Base-by-base conservation (phyloP, 1,284 basidiomycete species). In the Hortiboletus rubellus region DNA sequence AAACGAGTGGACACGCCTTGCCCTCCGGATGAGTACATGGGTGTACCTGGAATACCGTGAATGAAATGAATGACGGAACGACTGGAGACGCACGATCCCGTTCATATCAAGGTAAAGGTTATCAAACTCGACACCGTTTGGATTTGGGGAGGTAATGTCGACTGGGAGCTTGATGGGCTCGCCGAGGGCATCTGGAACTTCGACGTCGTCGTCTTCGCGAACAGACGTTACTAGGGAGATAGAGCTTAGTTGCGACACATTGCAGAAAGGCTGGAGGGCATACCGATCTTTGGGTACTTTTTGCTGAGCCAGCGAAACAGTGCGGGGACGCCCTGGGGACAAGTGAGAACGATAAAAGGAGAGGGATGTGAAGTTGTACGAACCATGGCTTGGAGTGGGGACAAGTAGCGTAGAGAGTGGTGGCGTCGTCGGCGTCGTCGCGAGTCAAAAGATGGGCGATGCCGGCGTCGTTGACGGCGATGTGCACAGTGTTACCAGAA, bases 11-110 rank as follows among this genome's bases (percentile, higher is more conserved):
- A 67, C 79, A 51, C 57, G 85, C 91, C 81, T 92, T 94, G 66
- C 95, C 96, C 74, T 98, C 96, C 0, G 96, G 96, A 73, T 98
- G 96, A 0, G 96, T 98, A 85, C 96, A 98, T 7, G 96, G 96
- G 77, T 99, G 96, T 27, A 98, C 96, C 89, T 92, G 60, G 15
- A 46, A 44, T 1, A 34, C 22, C 3, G 17, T 48, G 34, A 42
- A 40, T 37, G 30, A 41, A 42, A 50, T 31, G 10, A 48, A 55
- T 12, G 40, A 46, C 15, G 14, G 30, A 42, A 34, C 7, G 24
- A 12, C 1, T 41, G 33, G 33, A 55, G 70, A 74, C 77, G 78
- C 58, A 85, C 92, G 70, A 94, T 94, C 56, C 89, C 92, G 68
- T 94, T 94, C 92, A 94, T 94, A 67, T 94, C 89, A 63, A 98